Evolutionary conservation across 495 filamentous ascomycete species (phyloP).

Genomic region (Hypoxylon fragiforme): DNA sequence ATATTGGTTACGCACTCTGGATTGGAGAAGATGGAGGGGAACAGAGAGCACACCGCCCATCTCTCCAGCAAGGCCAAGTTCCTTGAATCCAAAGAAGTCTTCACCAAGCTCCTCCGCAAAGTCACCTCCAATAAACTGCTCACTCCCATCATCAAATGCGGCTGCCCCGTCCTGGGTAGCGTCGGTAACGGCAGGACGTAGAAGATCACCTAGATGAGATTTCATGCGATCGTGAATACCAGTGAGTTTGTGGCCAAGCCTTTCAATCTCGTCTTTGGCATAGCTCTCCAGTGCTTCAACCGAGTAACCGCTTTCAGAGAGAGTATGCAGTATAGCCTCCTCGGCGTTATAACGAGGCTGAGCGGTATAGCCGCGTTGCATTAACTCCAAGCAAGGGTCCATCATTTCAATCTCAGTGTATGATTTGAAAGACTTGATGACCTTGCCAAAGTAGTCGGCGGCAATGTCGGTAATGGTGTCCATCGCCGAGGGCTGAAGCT

Average conservation of each 20-base stretch:
- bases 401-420: slow-evolving; percentile 81
- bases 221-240: slow-evolving; percentile 93
- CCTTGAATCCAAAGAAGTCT: slow-evolving; percentile 99
- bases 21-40: slow-evolving; percentile 90
- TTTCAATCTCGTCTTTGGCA: slow-evolving; percentile 90
- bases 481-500: slow-evolving; percentile 91
- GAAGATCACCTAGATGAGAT: slow-evolving; percentile 81
- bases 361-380: slow-evolving; percentile 22
- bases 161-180: slow-evolving; percentile 80
- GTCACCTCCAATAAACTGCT: slow-evolving; percentile 94
- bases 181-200: slow-evolving; percentile 84
- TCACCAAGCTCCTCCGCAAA: slow-evolving; percentile 97
- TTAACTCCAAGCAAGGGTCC: slow-evolving; percentile 45
- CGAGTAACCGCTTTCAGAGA: slow-evolving; percentile 79
- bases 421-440: slow-evolving; percentile 73
- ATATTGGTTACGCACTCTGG: slow-evolving; percentile 78
- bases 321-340: slow-evolving; percentile 82
- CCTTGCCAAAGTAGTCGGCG: slow-evolving; percentile 82
- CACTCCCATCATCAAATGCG: slow-evolving; percentile 93
- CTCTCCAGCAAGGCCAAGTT: slow-evolving; percentile 87
- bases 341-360: slow-evolving; percentile 74
- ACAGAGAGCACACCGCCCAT: slow-evolving; percentile 86
- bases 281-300: slow-evolving; percentile 83
- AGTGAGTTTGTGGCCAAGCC: slow-evolving; percentile 78
- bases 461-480: slow-evolving; percentile 90